Evolutionary conservation across 2,329 filamentous ascomycete genomes (phyloP).

Genomic region (Beauveria bassiana): DNA sequence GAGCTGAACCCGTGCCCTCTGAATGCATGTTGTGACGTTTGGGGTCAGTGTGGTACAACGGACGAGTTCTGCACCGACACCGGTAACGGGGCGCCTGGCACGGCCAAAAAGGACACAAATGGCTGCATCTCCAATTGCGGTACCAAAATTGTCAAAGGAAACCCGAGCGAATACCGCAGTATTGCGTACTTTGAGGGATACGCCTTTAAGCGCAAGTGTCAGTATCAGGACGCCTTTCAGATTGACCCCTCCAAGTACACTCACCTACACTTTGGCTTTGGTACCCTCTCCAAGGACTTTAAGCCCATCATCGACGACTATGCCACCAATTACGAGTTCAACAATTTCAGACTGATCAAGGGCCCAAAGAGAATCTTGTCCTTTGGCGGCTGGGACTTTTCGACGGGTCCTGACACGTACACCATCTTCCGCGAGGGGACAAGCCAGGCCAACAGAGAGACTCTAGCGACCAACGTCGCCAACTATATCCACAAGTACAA

Average conservation of each 20-base stretch:
- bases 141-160: constrained; percentile 9
- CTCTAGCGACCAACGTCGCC: constrained; percentile 22
- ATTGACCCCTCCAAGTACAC: constrained; percentile 14
- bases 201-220: constrained; percentile 13
- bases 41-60: constrained; percentile 34
- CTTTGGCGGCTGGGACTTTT: constrained; percentile 23
- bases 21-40: constrained; percentile 25
- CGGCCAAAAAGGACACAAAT: constrained; percentile 5
- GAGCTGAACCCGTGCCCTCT: constrained; percentile 23
- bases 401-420: constrained; percentile 28
- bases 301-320: constrained; percentile 8
- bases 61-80: constrained; percentile 27
- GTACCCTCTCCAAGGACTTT: constrained; percentile 14
- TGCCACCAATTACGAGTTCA: too few relatives aligned
- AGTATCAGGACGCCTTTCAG: constrained; percentile 19
- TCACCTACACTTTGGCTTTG: constrained; percentile 20
- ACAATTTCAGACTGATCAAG: too few relatives aligned
- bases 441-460: constrained; percentile 22
- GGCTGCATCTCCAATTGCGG: constrained; percentile 10
- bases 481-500: not conserved
- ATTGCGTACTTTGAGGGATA: constrained; percentile 19
- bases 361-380: too few relatives aligned
- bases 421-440: constrained; percentile 29
- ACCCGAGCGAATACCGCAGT: not conserved
- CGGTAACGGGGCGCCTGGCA: constrained; percentile 10